Conservation (phyloP, 768 basidiomycete species). For the Auricularia cornea region DNA sequence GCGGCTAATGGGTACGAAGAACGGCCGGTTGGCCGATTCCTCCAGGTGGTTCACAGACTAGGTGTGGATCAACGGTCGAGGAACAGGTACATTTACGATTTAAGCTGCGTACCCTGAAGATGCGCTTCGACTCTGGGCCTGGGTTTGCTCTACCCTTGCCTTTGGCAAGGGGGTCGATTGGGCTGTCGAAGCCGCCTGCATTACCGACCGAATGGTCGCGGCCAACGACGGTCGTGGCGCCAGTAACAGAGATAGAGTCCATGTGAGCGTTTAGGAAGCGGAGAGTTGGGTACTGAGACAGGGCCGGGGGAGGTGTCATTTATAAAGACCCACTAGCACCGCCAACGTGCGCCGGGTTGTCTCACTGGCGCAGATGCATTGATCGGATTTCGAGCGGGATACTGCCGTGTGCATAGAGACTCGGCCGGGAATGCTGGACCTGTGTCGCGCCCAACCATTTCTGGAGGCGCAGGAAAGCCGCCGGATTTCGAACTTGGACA, state of each 20-base stretch:
- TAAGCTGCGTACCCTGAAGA: not conserved
- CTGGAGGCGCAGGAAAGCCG: too few relatives aligned
- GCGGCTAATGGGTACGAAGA: conserved; percentile 55
- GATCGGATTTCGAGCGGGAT: not conserved
- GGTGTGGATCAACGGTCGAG: not conserved
- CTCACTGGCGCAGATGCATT: not conserved
- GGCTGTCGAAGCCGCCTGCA: conserved; percentile 1
- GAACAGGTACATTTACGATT: not conserved
- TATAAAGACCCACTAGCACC: not conserved
- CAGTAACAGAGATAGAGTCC: conserved; percentile 9
- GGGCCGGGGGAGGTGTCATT: not conserved
- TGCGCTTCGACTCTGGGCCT: not conserved
- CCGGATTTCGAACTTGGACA: too few relatives aligned
- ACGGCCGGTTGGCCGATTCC: conserved; percentile 45
- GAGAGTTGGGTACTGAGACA: not conserved
- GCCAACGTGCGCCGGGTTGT: not conserved
- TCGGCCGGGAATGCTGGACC: too few relatives aligned
- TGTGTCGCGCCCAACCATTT: too few relatives aligned
- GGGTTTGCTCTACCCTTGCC: not conserved
- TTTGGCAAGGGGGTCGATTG: not conserved
- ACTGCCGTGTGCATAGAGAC: not conserved
- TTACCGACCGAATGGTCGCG: not conserved
- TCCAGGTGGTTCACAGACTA: conserved; percentile 19
- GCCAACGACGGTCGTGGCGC: conserved; percentile 12
- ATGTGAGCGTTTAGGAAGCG: not conserved